A percentile compares a stretch with the other conserved stretches of the same genome.
Evolutionary conservation across 1,139 yeast species (phyloP).

Genomic region (Debaryomyces singareniensis): DNA sequence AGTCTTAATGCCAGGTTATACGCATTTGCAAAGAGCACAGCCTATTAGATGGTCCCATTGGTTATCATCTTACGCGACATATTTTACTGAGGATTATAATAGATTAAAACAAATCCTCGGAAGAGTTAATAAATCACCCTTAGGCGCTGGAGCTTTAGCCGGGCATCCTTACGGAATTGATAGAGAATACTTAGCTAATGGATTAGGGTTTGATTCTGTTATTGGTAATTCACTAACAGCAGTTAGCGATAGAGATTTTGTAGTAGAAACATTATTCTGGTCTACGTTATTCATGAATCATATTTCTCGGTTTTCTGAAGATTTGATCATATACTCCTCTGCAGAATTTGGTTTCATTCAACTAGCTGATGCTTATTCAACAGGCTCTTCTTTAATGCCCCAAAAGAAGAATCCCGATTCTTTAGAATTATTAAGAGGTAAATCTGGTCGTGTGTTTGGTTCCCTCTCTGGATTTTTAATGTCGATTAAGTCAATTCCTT

Average conservation of each 20-base stretch:
- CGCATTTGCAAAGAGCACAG: constrained; percentile 97
- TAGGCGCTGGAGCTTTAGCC: constrained; percentile 97
- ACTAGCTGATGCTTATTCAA: constrained; percentile 95
- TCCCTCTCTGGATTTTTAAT: constrained; percentile 90
- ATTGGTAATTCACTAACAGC: constrained; percentile 95
- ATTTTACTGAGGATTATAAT: constrained; percentile 82
- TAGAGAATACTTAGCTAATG: constrained; percentile 77
- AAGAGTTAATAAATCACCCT: constrained; percentile 83
- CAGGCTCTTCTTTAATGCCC: constrained; percentile 98
- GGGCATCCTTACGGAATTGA: constrained; percentile 99
- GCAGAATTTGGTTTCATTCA: constrained; percentile 95
- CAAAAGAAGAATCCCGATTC: constrained; percentile 98
- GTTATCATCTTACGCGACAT: constrained; percentile 92
- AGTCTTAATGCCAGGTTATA: constrained; percentile 96
- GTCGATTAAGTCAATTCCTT: constrained; percentile 93
- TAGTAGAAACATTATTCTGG: constrained; percentile 96
- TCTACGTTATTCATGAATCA: constrained; percentile 93
- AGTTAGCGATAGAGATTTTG: constrained; percentile 95
- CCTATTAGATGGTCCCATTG: constrained; percentile 99
- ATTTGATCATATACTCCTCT: constrained; percentile 89
- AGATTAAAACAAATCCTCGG: constrained; percentile 74
- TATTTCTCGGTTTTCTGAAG: constrained; percentile 89
- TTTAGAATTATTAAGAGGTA: constrained; percentile 89
- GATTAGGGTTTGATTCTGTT: constrained; percentile 72
- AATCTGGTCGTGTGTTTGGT: constrained; percentile 96